Evolutionary conservation across 768 basidiomycete species (phyloP).

Genomic region (Amanita subjunquillea): DNA sequence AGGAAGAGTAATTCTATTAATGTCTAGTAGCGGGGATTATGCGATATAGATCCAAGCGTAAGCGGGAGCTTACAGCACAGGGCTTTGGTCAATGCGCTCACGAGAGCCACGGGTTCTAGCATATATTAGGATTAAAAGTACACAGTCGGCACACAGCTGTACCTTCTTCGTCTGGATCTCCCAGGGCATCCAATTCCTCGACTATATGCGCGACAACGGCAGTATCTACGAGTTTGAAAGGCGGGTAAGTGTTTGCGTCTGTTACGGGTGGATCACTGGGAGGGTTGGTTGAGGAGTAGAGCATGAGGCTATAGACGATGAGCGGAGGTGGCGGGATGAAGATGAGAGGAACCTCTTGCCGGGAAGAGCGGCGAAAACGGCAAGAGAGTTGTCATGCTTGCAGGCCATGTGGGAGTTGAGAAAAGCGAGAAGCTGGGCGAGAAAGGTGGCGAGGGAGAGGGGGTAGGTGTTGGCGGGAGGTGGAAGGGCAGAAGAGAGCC

Average conservation of each 20-base stretch:
- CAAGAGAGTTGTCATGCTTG: constrained; percentile 85
- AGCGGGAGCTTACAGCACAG: constrained; percentile 62
- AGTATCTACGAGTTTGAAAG: constrained; percentile 71
- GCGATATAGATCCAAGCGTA: background rate
- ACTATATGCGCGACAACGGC: constrained; percentile 52
- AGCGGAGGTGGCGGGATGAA: background rate
- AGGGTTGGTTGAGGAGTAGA: constrained; percentile 61
- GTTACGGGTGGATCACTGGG: constrained; percentile 26
- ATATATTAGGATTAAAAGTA: constrained; percentile 10
- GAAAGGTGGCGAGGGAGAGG: constrained; percentile 59
- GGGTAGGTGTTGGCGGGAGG: constrained; percentile 35
- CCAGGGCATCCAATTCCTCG: constrained; percentile 47
- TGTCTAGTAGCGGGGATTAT: constrained; percentile 18
- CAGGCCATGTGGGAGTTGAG: constrained; percentile 89
- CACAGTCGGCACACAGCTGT: constrained; percentile 10
- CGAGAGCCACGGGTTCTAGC: constrained; percentile 57
- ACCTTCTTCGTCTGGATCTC: constrained; percentile 42
- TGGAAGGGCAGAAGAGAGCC: constrained; percentile 54
- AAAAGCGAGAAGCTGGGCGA: constrained; percentile 82
- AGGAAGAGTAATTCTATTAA: constrained; percentile 27
- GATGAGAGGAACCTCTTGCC: constrained; percentile 53
- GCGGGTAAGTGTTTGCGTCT: constrained; percentile 76
- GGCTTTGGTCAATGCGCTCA: constrained; percentile 86
- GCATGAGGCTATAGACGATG: constrained; percentile 43
- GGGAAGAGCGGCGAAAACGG: constrained; percentile 85